Percentiles rank a stretch among this genome's conserved stretches.
These are phyloP conservation scores for Discostella stelligeroides DNA, from an alignment of 108 stramenopile species.

Conservation along the genomic window DNA sequence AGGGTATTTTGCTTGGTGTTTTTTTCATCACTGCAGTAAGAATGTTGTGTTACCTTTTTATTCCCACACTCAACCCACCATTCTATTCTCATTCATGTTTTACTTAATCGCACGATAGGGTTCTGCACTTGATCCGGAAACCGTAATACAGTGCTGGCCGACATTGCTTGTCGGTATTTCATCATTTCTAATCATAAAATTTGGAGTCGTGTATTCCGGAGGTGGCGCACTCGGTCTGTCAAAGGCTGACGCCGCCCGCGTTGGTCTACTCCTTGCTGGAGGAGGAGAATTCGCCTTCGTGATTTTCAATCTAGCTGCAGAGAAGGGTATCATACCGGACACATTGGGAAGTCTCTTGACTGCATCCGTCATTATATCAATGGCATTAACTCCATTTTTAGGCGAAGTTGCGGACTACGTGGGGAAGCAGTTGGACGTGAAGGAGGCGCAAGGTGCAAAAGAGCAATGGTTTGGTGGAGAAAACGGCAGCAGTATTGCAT, in stretches of 20 bases:
- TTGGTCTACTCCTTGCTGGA: constrained; percentile 60
- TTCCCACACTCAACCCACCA: no score
- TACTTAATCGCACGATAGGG: constrained; percentile 19
- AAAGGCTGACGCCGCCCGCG: constrained; percentile 64
- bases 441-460: constrained; percentile 19
- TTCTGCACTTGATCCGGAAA: constrained; percentile 63
- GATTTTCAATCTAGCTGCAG: constrained; percentile 70
- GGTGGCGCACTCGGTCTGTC: constrained; percentile 65
- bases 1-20: constrained; percentile 79
- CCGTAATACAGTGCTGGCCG: constrained; percentile 67
- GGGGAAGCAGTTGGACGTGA: constrained; percentile 58
- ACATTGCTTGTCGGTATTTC: constrained; percentile 65
- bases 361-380: constrained; percentile 81
- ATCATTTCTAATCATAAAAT: constrained; percentile 61
- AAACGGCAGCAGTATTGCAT: constrained; percentile 45
- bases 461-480: constrained; percentile 47
- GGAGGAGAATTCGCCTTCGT: constrained; percentile 84
- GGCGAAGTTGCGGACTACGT: constrained; percentile 64
- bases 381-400: constrained; percentile 71
- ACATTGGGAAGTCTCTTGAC: constrained; percentile 58
- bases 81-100: no score
- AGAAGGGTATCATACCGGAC: constrained; percentile 61
- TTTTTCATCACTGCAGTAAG: constrained; percentile 71
- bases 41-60: no score
- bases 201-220: constrained; percentile 60